A percentile compares a stretch with the other conserved stretches of the same genome.
phyloP scores from a whole-genome alignment of 768 basidiomycete genomes.

The Agaricus bisporus region DNA sequence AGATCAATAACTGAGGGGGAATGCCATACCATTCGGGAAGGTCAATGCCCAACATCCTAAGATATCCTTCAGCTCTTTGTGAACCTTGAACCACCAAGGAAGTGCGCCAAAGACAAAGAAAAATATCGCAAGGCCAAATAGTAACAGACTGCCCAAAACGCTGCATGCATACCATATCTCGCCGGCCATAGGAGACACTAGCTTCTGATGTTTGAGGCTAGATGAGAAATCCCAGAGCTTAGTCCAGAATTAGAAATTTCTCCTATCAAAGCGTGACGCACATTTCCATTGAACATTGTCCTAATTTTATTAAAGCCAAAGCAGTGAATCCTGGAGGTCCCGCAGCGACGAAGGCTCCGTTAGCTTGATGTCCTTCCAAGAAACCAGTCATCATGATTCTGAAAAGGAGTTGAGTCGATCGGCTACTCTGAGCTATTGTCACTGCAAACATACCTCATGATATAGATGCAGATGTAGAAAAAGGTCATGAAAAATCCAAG shows the following conservation, averaged over 20 bases:
- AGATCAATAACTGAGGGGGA: not conserved
- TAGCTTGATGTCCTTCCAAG: conserved; percentile 41
- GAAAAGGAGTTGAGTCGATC: not conserved
- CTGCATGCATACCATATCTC: conserved; percentile 39
- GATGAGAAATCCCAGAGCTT: not conserved
- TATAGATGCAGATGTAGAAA: conserved; percentile 44
- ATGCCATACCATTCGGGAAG: conserved; percentile 34
- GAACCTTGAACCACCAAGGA: conserved; percentile 44
- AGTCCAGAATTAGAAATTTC: not conserved
- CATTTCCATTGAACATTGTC: conserved; percentile 31
- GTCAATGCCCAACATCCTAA: conserved; percentile 45
- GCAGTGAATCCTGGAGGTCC: conserved; percentile 47
- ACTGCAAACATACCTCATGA: conserved; percentile 37
- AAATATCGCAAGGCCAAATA: conserved; percentile 42
- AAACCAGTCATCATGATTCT: conserved; percentile 32
- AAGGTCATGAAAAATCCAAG: conserved; percentile 45
- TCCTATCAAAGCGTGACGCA: conserved; percentile 15
- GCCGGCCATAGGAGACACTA: conserved; percentile 32
- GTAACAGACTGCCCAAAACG: conserved; percentile 30
- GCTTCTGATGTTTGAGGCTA: conserved; percentile 27
- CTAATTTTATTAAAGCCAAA: conserved; percentile 39
- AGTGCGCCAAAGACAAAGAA: conserved; percentile 38
- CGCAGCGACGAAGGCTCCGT: conserved; percentile 41
- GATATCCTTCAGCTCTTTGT: conserved; percentile 39
- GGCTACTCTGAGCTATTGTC: not conserved